These are phyloP conservation scores for Umbelopsis isabellina DNA, from an alignment of 192 early-diverging fungal genomes.

Conservation along the genomic window DNA sequence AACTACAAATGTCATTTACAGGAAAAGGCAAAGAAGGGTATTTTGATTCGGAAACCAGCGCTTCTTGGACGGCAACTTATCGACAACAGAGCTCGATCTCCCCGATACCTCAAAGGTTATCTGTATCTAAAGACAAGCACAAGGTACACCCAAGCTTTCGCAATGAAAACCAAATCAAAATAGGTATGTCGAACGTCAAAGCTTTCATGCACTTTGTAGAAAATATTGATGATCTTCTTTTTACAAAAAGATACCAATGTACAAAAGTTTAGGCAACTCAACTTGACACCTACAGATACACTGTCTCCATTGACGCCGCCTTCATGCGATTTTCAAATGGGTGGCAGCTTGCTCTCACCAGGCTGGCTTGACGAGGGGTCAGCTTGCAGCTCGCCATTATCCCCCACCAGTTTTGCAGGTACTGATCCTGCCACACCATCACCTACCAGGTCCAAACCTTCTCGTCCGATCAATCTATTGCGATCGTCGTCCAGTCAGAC, in stretches of 20 bases:
- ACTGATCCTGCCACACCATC: neutral
- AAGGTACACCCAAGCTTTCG: neutral
- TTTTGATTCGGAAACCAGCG: neutral
- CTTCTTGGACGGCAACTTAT: neutral
- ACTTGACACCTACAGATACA: constrained; percentile 13
- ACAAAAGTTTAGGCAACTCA: neutral
- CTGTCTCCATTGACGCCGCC: constrained; percentile 29
- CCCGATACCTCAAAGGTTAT: neutral
- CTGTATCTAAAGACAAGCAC: neutral
- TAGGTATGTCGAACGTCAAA: neutral
- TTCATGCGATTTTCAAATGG: constrained; percentile 12
- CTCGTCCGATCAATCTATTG: neutral
- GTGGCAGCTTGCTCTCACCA: neutral
- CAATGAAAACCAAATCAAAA: neutral
- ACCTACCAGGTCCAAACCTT: neutral
- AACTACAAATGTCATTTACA: too few relatives aligned
- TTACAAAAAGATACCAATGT: neutral
- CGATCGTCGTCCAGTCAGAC: constrained; percentile 4
- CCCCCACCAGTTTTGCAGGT: neutral
- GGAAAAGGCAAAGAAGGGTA: too few relatives aligned
- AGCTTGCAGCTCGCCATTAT: neutral
- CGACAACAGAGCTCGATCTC: neutral
- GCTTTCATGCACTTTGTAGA: neutral
- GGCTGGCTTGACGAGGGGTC: neutral
- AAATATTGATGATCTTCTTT: neutral